These are phyloP conservation scores for Chondrostereum purpureum DNA, from an alignment of 1,284 basidiomycete genomes.

Conservation along the genomic window DNA sequence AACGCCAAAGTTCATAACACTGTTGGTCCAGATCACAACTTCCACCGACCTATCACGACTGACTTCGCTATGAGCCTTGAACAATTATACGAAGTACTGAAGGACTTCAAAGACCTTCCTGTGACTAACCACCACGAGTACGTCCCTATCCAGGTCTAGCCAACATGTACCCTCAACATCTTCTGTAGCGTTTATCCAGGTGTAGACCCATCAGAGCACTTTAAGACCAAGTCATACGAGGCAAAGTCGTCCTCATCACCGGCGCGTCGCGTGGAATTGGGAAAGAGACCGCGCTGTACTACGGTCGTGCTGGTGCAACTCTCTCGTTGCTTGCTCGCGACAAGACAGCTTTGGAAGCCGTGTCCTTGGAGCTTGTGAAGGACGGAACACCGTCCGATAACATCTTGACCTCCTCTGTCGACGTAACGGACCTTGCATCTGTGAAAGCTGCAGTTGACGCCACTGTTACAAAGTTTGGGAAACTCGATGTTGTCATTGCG, in stretches of 20 bases:
- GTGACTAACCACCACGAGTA: slow-evolving; percentile 3
- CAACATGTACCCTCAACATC: not conserved
- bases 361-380: not conserved
- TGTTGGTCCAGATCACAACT: too few relatives aligned
- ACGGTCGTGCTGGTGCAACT: slow-evolving; percentile 7
- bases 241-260: slow-evolving; percentile 5
- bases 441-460: slow-evolving; percentile 1
- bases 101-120: slow-evolving; percentile 1
- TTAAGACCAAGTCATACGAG: not conserved
- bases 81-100: too few relatives aligned
- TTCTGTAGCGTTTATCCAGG: slow-evolving; percentile 2
- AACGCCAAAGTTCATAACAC: too few relatives aligned
- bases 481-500: slow-evolving; percentile 3
- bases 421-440: not conserved
- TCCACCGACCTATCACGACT: too few relatives aligned
- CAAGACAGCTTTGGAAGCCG: slow-evolving; percentile 1
- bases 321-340: slow-evolving; percentile 4
- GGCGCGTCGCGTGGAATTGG: slow-evolving; percentile 10
- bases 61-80: too few relatives aligned
- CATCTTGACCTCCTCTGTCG: not conserved
- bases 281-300: slow-evolving; percentile 6
- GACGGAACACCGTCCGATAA: not conserved
- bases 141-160: not conserved
- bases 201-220: not conserved
- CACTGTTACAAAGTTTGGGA: not conserved